Base-by-base conservation (phyloP, 2,329 filamentous ascomycete species). In the Juglanconis sp. region DNA sequence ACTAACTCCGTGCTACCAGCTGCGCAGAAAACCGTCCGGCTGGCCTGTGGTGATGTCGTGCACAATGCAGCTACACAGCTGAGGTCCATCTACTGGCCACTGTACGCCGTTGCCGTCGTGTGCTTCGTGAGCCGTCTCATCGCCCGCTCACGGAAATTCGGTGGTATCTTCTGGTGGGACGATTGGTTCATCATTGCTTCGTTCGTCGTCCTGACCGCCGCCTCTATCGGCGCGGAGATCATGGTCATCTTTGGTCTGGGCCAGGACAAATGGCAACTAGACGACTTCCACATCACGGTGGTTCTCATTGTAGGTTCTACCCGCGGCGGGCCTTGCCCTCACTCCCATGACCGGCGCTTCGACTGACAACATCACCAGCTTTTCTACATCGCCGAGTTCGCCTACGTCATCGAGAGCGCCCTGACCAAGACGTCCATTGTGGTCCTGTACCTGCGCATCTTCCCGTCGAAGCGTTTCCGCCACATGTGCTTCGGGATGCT, bases 381-480 rank as follows among this genome's bases (percentile, higher is more conserved):
- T 10, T 72, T 74, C 63, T 75, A 71, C 64, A 56, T 71, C 40
- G 69, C 68, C 40, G 72, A 74, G 48, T 67, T 67, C 35, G 65
- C 75, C 15, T 76, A 76, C 63, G 60, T 74, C 4, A 56, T 46
- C 52, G 63, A 59, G 49, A 61, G 72, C 4, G 60, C 65, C 2
- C 67, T 73, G 2, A 70, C 69, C 53, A 72, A 72, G 54, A 61
- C 68, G 35, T 69, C 68, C 13, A 68, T 72, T 31, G 61, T 71
- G 6, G 68, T 65, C 61, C 70, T 73, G 47, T 70, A 69, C 58
- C 66, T 72, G 0, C 66, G 70, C 50, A 71, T 70, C 46, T 69
- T 68, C 36, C 65, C 66, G 7, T 66, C 70, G 42, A 58, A 54
- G 15, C 56, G 32, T 2, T 73, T 76, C 58, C 72, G 70, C 4